Percentiles rank a stretch among this genome's conserved stretches.
Conservation (phyloP, 2,329 filamentous ascomycete species). For the Aspergillus caelatus region DNA sequence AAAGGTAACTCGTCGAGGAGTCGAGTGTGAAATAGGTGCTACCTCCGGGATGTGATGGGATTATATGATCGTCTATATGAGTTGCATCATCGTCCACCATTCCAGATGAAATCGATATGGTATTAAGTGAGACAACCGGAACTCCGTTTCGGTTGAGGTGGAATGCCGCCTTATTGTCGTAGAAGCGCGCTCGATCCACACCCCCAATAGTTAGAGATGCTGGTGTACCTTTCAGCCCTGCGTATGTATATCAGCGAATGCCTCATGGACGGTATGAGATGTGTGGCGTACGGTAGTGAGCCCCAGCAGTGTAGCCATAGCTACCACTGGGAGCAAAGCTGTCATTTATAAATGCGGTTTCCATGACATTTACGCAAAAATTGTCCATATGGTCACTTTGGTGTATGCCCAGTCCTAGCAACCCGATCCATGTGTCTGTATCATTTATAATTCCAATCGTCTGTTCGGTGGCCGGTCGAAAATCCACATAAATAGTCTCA, state of each 20-base stretch:
- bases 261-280: too few relatives aligned
- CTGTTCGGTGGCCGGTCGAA: not conserved
- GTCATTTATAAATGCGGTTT: not conserved
- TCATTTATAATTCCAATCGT: not conserved
- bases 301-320: conserved; percentile 8
- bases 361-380: not conserved
- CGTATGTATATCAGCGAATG: not conserved
- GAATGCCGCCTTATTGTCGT: not conserved
- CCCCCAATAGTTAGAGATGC: conserved; percentile 3
- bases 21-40: not conserved
- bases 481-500: not conserved
- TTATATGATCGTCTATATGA: not conserved
- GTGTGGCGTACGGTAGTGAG: conserved; percentile 1
- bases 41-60: not conserved
- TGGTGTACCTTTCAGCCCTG: conserved; percentile 1
- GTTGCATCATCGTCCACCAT: not conserved
- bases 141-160: not conserved
- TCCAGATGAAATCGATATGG: not conserved
- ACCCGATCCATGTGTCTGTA: conserved; percentile 5
- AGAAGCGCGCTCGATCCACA: not conserved
- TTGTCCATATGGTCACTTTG: not conserved
- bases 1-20: conserved; percentile 1
- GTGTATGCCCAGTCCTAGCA: not conserved
- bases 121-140: conserved; percentile 2
- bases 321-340: not conserved